These are phyloP conservation scores for Trichosporon sp. DNA, from an alignment of 1,284 basidiomycete genomes.

Conservation along the genomic window DNA sequence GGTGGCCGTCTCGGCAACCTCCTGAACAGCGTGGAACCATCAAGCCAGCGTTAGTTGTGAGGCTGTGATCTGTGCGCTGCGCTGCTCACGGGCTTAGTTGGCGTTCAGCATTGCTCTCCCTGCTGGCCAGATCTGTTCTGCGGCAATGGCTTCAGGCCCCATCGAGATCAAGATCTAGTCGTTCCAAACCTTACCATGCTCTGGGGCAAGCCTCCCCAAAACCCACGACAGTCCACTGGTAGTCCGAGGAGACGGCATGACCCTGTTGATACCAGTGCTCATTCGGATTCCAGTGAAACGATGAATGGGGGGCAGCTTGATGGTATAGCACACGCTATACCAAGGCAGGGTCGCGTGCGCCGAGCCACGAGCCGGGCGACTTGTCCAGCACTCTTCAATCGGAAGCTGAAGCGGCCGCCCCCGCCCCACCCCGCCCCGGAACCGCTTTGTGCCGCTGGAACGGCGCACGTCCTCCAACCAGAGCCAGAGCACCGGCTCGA, in stretches of 20 bases:
- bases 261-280: not conserved
- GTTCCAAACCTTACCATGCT: too few relatives aligned
- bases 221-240: not conserved
- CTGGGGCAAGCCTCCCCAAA: too few relatives aligned
- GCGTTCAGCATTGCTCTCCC: not conserved
- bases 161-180: not conserved
- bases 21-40: too few relatives aligned
- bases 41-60: not conserved
- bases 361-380: not conserved
- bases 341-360: not conserved
- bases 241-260: not conserved
- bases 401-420: not conserved
- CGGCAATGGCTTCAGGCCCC: conserved; percentile 2
- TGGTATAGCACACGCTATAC: not conserved
- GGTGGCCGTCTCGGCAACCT: too few relatives aligned
- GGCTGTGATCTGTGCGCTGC: not conserved
- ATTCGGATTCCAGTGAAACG: not conserved
- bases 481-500: too few relatives aligned
- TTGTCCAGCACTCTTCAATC: not conserved
- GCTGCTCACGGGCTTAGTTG: not conserved
- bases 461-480: not conserved
- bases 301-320: not conserved
- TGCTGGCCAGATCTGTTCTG: not conserved
- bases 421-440: not conserved
- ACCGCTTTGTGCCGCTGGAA: not conserved